Evolutionary conservation across 768 basidiomycete species (phyloP), one percentile per base, ranked within the genome.

Genomic region (Suillus discolor): DNA sequence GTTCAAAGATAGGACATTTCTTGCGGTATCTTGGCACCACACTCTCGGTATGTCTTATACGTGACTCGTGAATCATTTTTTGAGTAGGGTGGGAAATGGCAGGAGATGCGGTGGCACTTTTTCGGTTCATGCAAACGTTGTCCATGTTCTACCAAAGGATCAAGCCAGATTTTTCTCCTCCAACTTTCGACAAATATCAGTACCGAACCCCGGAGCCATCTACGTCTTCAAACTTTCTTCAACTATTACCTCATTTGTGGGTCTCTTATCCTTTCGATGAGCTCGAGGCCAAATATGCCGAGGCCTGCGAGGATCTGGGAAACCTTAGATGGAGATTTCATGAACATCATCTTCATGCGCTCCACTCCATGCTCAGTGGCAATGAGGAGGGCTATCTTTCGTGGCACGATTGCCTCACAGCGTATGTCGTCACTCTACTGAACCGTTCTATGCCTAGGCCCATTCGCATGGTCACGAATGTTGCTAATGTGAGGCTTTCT

Each of bases 21-120:
- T 78, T 41, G 78, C 74, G 23, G 66, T 79, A n/a, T 72, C 75
- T 2, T 79, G 77, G 78, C 71, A 79, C 53, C 78, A 79, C 53
- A 69, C 71, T 12, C 74, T 79, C 12, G 78, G 78, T 77, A 63
- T 25, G 65, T 62, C 23, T 18, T 20, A 47, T 36, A 12, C 31
- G 36, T 55, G 20, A 55, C 31, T 55, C 1, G 12, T 13, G 20
- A n/a, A 55, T 34, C 6, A 34, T 31, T 51, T 66, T 15, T 38
- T 51, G 4, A 63, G 18, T 16, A 34, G 60, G 18, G 64, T 42
- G 16, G 54, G 20, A 55, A 55, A 55, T 55, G 13, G 28, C 47
- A 77, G 78, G 78, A 11, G 78, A 79, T 39, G 75, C 71, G 2
- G 62, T 70, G 12, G 57, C 69, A n/a, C 49, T 78, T 2, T 65